phyloP scores from a whole-genome alignment of 225 moss, liverwort and hornwort genomes.

The Sphagnum tenellum region DNA sequence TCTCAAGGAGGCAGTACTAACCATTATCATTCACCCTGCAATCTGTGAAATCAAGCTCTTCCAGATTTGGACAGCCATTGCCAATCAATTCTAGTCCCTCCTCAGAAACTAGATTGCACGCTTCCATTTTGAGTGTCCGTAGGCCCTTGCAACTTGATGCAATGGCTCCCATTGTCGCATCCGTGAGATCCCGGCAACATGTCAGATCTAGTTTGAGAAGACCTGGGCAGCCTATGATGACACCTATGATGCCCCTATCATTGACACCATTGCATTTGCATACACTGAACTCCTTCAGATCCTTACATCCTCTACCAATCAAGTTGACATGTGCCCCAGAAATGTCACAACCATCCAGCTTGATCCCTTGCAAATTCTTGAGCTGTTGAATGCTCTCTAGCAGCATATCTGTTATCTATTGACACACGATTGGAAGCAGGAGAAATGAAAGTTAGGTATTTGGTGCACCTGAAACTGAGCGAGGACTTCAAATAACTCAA shows the following conservation, averaged over 20 bases:
- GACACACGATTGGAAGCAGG: background rate
- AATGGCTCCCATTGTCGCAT: constrained; percentile 44
- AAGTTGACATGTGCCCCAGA: constrained; percentile 43
- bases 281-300: constrained; percentile 64
- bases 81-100: constrained; percentile 49
- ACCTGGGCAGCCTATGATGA: constrained; percentile 46
- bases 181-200: constrained; percentile 78
- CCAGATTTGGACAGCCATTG: constrained; percentile 32
- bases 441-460: too few species aligned
- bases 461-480: too few species aligned
- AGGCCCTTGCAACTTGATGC: constrained; percentile 46
- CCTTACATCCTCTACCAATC: constrained; percentile 69
- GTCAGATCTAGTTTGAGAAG: constrained; percentile 72
- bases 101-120: constrained; percentile 48
- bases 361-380: constrained; percentile 52
- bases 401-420: constrained; percentile 46
- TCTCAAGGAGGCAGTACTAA: constrained; percentile 5
- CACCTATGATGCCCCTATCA: constrained; percentile 48
- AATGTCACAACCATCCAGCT: constrained; percentile 64
- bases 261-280: constrained; percentile 74
- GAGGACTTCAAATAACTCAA: too few species aligned
- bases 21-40: constrained; percentile 63
- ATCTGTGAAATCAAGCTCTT: constrained; percentile 81
- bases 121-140: constrained; percentile 64
- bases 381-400: constrained; percentile 52